Base-by-base conservation (phyloP, 2,329 filamentous ascomycete genomes). In the Colletotrichum sojae region DNA sequence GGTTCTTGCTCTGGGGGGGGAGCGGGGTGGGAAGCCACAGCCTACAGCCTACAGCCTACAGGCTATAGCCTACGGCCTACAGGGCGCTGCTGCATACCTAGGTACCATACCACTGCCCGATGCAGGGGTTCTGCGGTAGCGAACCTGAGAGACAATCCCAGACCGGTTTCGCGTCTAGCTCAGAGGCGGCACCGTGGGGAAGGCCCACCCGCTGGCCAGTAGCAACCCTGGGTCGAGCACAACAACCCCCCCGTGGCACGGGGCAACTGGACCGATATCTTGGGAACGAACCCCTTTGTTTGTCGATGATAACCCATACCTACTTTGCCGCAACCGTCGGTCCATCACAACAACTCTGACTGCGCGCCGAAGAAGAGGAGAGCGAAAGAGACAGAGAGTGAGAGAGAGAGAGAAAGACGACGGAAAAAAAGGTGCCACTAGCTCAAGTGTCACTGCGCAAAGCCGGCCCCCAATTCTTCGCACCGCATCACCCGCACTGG, bases 211-310 rank as follows among this genome's bases (percentile, higher is more conserved):
- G 49, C 51, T 39, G 16, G 45, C 67, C 55, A 69, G 63, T 69
- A 31, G 22, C 12, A 60, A 54, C 36, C 59, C 55, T 48, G 40
- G 40, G 56, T 36, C 62, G 56, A 61, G 45, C 62, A 51, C 39
- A 64, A 46, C 59, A 62, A 62, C 22, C 31, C 25, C 22, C 12
- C 51, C 59, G 49, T 51, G 56, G 67, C 67, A 67, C 67, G 67
- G 67, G 66, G 52, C 56, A 69, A 66, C 56, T 63, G 60, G 51
- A 52, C 43, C 59, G 53, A 22, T 22, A 27, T 52, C 25, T 52
- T 13, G 40, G 40, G 40, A 43, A n/a, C 65, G 40, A 43, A n/a
- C 65, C 65, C 67, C 51, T 61, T 55, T 69, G 67, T 67, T 49
- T 54, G 63, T 69, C 62, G 31, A 49, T 16, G 18, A 8, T 10